Percentiles rank a stretch among this genome's conserved stretches.
Conservation (phyloP, 495 filamentous ascomycete species). For the Xylaria scruposa region DNA sequence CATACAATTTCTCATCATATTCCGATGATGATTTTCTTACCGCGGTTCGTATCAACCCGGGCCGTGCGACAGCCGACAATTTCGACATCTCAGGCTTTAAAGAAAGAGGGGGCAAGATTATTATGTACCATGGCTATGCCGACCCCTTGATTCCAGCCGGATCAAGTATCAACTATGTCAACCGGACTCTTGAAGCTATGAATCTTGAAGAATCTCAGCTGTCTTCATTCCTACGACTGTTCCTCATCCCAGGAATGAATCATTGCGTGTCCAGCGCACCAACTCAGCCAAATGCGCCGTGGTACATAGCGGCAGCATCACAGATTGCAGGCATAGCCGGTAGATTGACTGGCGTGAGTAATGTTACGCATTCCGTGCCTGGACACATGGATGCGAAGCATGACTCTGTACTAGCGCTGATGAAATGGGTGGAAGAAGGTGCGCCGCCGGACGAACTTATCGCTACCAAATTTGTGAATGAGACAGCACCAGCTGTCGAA, state of each 20-base stretch:
- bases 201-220: slow-evolving; percentile 28
- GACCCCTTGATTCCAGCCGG: slow-evolving; percentile 57
- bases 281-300: slow-evolving; percentile 33
- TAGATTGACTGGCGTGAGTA: slow-evolving; percentile 32
- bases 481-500: slow-evolving; percentile 38
- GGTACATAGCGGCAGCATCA: slow-evolving; percentile 42
- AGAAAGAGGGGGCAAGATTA: slow-evolving; percentile 55
- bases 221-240: slow-evolving; percentile 41
- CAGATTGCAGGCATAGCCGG: slow-evolving; percentile 33
- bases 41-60: not conserved
- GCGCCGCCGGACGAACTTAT: slow-evolving; percentile 44
- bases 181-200: slow-evolving; percentile 43
- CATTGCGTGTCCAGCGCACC: slow-evolving; percentile 40
- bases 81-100: slow-evolving; percentile 54
- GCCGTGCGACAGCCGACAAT: slow-evolving; percentile 42
- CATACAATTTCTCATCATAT: slow-evolving; percentile 45
- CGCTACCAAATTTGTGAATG: slow-evolving; percentile 43
- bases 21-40: slow-evolving; percentile 33
- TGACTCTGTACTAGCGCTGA: slow-evolving; percentile 55
- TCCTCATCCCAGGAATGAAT: slow-evolving; percentile 46
- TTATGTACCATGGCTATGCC: slow-evolving; percentile 60
- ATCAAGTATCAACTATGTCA: slow-evolving; percentile 26
- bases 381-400: slow-evolving; percentile 51
- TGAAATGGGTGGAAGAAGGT: slow-evolving; percentile 60
- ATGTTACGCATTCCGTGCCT: slow-evolving; percentile 36